Evolutionary conservation across 352 stramenopile genomes (phyloP).

Genomic region (Phytophthora pisi): DNA sequence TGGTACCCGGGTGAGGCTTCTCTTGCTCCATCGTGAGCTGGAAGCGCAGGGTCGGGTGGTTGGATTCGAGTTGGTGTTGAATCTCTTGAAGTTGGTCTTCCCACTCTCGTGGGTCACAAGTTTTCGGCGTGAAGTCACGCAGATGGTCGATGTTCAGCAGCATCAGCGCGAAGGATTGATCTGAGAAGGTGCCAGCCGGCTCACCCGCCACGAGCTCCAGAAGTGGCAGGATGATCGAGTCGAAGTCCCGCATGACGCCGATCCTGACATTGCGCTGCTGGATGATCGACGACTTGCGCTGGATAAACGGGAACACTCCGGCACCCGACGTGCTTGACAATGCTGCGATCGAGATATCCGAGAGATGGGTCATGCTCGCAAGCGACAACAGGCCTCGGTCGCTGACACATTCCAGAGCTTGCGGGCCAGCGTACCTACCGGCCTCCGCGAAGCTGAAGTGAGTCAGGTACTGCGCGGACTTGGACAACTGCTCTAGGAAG

Average conservation of each 20-base stretch:
- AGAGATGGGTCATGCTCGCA: slow-evolving; percentile 40
- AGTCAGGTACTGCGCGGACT: slow-evolving; percentile 35
- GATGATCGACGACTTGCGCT: slow-evolving; percentile 24
- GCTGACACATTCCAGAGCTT: slow-evolving; percentile 40
- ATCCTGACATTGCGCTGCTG: slow-evolving; percentile 54
- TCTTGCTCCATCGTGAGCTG: slow-evolving; percentile 48
- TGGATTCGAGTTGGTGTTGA: slow-evolving; percentile 25
- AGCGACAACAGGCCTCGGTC: slow-evolving; percentile 36
- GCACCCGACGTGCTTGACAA: slow-evolving; percentile 26
- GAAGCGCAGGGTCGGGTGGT: slow-evolving; percentile 42
- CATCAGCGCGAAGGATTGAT: slow-evolving; percentile 41
- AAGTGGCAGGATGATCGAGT: slow-evolving; percentile 39
- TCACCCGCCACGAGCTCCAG: slow-evolving; percentile 33
- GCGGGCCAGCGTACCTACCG: slow-evolving; percentile 33
- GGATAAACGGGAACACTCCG: slow-evolving; percentile 40
- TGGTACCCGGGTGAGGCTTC: slow-evolving; percentile 26
- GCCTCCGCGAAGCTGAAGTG: slow-evolving; percentile 44
- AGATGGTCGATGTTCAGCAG: slow-evolving; percentile 45
- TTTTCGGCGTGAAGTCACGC: slow-evolving; percentile 28
- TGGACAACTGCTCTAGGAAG: slow-evolving; percentile 36
- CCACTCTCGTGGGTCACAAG: slow-evolving; percentile 29
- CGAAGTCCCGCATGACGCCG: slow-evolving; percentile 40
- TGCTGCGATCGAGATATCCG: slow-evolving; percentile 45
- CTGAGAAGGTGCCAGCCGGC: slow-evolving; percentile 24
- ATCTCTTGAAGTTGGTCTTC: slow-evolving; percentile 32